Conservation (phyloP, 345 rosid species). For the Fremontodendron californicum region DNA sequence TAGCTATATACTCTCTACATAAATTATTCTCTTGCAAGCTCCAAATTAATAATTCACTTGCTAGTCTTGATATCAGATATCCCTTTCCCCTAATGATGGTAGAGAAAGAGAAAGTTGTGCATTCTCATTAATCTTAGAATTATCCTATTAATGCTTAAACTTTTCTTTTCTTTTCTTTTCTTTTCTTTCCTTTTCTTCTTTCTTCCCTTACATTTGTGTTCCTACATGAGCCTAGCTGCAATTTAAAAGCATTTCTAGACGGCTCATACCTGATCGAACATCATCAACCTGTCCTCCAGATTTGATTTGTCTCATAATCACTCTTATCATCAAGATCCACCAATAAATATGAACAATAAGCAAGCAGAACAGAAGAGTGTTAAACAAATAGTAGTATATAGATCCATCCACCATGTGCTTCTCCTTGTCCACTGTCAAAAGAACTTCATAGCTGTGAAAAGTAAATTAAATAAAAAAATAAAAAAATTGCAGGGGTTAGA, state of each 20-base stretch:
- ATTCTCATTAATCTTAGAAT: not conserved
- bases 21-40: not conserved
- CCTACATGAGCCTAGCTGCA: not conserved
- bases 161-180: not conserved
- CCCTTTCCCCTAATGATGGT: not conserved
- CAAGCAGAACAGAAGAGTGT: conserved; percentile 68
- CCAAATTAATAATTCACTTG: not conserved
- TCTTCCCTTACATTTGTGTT: not conserved
- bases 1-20: not conserved
- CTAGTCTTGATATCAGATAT: not conserved
- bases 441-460: conserved; percentile 62
- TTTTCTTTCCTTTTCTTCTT: not conserved
- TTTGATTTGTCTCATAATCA: conserved; percentile 55
- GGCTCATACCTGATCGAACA: conserved; percentile 18
- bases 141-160: not conserved
- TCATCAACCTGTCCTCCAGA: conserved; percentile 49
- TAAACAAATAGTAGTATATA: conserved; percentile 62
- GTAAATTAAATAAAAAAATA: not conserved
- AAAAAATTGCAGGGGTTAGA: not conserved
- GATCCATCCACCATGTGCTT: conserved; percentile 45
- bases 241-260: conserved; percentile 2
- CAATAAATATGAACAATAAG: conserved; percentile 68
- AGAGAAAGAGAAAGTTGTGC: not conserved
- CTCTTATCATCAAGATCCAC: conserved; percentile 63
- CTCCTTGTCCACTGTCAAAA: conserved; percentile 45